Evolutionary conservation across 768 basidiomycete genomes (phyloP), one percentile per base, ranked within the genome.

Genomic region (Wakefieldia striispora): DNA sequence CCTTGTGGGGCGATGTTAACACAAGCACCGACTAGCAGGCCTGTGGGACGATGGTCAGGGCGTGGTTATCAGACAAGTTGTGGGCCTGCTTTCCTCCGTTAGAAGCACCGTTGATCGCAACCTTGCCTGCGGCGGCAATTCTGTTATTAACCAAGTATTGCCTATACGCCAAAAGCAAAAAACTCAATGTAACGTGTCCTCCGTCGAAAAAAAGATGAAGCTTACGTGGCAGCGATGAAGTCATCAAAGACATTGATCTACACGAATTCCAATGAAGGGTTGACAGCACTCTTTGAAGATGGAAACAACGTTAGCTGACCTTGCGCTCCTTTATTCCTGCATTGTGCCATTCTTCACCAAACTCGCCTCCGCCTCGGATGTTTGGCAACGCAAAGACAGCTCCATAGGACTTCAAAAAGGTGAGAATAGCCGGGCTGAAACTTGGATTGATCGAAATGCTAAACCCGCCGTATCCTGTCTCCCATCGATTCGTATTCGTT

Each of bases 281-380:
- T 46, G 51, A 50, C 33, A 54, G 35, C 20, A 17, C 14, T 44
- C 21, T 39, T 39, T 11, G n/a, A 43, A 3, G n/a, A 42, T 21
- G 16, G 27, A 35, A 29, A 36, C 50, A 44, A 54, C 26, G 21
- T 31, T 13, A 29, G 33, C 43, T 44, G 64, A 84, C 85, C 75
- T 91, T 91, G 44, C 78, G 77, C 52, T 89, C 88, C 52, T 73
- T 75, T 24, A 74, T 83, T 2, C 87, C 91, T 20, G 77, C 86
- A 36, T 76, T 60, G 63, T 92, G 89, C 91, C 91, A 93, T n/a
- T 82, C 78, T 58, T 91, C 86, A 13, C 91, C 90, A 54, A 90
- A 91, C 61, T 90, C 87, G 2, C 78, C 77, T 4, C 90, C 90
- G 10, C 85, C 85, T 45, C 86, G 73, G 51, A 84, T 81, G 54